Base-by-base conservation (phyloP, 345 rosid species). In the Dipteronia sinensis region DNA sequence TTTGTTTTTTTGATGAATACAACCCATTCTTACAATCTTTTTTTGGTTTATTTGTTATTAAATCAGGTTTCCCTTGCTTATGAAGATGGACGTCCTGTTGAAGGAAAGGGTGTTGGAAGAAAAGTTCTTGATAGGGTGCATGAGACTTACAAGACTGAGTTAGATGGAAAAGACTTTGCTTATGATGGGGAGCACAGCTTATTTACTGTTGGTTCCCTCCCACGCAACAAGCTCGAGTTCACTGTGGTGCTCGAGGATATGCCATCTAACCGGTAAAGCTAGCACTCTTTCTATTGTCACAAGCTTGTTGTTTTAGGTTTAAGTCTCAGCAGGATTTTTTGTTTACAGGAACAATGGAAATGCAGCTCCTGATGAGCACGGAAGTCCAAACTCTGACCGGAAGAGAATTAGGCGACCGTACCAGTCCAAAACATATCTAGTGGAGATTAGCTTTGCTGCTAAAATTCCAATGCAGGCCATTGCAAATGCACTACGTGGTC, bases 151-250 rank as follows among this genome's bases (percentile, higher is more conserved):
- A 76, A 23, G 31, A 70, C 68, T 46, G 94, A 92, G 49, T 76
- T 95, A 56, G 90, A 72, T 7, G 88, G 84, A 38, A 96, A 92
- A 73, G 77, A 87, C 47, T 92, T 96, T 82, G 99, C 99, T 6
- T 96, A 96, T 80, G 98, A 96, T 77, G 99, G 99, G 0, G 98
- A 92, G 78, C 92, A 92, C 77, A 90, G 93, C 59, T 73, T 95
- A 67, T 95, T 93, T 76, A 91, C 97, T 38, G 68, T 88, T 76
- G 98, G 98, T 62, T 56, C 94, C 23, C 96, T 95, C 44, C 96
- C 94, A 2, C 83, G 83, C n/a, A 91, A 91, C 88, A 91, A 93
- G 74, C 86, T 87, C 20, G 94, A 91, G 79, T 95, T 92, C 75
- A 85, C 88, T 42, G 92, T 93, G 65, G 88, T 95, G 69, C 95